A percentile compares a stretch with the other conserved stretches of the same genome.
Evolutionary conservation across 2,329 filamentous ascomycete species (phyloP).

Genomic region (Biscogniauxia sp.): DNA sequence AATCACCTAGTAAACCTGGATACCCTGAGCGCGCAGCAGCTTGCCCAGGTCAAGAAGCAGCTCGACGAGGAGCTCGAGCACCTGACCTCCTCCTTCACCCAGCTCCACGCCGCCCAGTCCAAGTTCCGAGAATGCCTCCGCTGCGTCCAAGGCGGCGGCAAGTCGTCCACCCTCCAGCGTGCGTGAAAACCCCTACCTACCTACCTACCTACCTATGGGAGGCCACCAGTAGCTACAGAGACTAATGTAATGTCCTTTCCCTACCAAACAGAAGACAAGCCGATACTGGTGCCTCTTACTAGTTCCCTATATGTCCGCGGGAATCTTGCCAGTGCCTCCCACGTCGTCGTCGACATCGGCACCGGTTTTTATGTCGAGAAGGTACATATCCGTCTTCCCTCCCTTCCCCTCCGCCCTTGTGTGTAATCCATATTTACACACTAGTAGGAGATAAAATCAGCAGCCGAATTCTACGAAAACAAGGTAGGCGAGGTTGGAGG

Average conservation of each 20-base stretch:
- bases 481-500: constrained; percentile 53
- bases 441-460: constrained; percentile 51
- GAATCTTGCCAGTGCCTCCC: constrained; percentile 68
- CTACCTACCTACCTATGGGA: neutral
- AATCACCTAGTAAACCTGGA: constrained; percentile 65
- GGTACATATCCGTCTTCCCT: constrained; percentile 40
- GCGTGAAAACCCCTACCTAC: too few relatives aligned
- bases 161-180: constrained; percentile 36
- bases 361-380: constrained; percentile 66
- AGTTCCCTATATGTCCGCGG: constrained; percentile 93
- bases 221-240: neutral
- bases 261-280: constrained; percentile 40
- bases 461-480: constrained; percentile 54
- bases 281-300: constrained; percentile 87
- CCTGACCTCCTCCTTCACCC: constrained; percentile 83
- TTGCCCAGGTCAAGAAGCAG: constrained; percentile 90
- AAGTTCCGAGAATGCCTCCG: constrained; percentile 90
- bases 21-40: constrained; percentile 77
- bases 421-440: constrained; percentile 8
- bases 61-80: constrained; percentile 95
- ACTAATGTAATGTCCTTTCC: neutral
- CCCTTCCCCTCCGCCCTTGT: neutral
- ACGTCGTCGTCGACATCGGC: constrained; percentile 50
- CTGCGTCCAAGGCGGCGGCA: constrained; percentile 64
- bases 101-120: constrained; percentile 82